Evolutionary conservation across 345 rosid genomes (phyloP), one percentile per base, ranked within the genome.

Genomic region (Dimocarpus longan): DNA sequence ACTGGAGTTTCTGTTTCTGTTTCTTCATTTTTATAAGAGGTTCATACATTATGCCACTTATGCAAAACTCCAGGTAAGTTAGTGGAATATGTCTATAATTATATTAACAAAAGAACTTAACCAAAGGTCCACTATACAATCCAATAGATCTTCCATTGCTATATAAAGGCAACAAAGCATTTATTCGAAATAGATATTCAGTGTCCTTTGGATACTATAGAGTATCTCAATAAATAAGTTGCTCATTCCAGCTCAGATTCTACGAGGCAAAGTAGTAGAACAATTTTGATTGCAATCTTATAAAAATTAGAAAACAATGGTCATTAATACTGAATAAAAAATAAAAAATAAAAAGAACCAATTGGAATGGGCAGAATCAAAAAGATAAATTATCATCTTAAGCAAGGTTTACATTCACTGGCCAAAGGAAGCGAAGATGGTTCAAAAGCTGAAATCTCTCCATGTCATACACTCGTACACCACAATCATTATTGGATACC

Each of bases 401-500:
- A 56, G 69, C n/a, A 68, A 40, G 48, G 63, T 90, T 84, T 73
- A 89, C 92, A 85, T 91, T 91, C 74, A 91, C 92, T 48, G 94
- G 89, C 94, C 94, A 91, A 16, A 86, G 89, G 78, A 87, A 86
- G 46, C 66, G 75, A 46, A 81, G 80, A 76, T 85, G 88, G 66
- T 88, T 89, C 75, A 84, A 46, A 37, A 85, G 88, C 80, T 88
- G 90, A 84, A 75, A 91, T 70, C 82, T 81, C 81, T 89, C 91
- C 78, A 84, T 64, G 70, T 91, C 92, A 83, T 79, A 91, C 64
- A 86, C 91, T 80, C 88, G 85, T 39, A 86, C 9, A 8, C 87
- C 83, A 71, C 81, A 83, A 75, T 91, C 91, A 52, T 89, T 91
- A 80, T 86, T 91, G 37, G 94, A 82, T 28, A 88, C 88, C 83